Conservation (phyloP, 2,329 filamentous ascomycete species). For the Pyrenochaeta sp. region DNA sequence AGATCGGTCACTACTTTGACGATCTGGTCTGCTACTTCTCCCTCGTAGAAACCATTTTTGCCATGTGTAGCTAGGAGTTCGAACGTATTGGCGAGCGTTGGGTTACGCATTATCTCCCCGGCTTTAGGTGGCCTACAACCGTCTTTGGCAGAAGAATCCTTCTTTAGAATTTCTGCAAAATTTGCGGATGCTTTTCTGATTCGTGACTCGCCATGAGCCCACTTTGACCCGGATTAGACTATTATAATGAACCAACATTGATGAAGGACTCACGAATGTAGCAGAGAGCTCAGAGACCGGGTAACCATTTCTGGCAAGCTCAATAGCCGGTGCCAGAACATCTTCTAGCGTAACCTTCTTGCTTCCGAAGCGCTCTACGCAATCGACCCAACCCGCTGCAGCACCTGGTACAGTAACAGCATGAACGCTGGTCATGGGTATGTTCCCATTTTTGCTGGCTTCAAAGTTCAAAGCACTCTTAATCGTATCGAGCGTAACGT, state of each 20-base stretch:
- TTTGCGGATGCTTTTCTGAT: constrained; percentile 84
- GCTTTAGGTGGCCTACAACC: constrained; percentile 78
- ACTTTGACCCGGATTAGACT: constrained; percentile 62
- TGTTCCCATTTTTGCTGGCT: constrained; percentile 63
- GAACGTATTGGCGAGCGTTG: constrained; percentile 82
- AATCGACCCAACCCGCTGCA: constrained; percentile 91
- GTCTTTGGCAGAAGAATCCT: constrained; percentile 70
- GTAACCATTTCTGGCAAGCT: constrained; percentile 86
- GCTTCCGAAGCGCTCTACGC: constrained; percentile 87
- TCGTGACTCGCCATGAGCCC: constrained; percentile 69
- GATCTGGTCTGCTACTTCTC: constrained; percentile 80
- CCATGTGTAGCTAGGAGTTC: constrained; percentile 78
- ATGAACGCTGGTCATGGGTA: constrained; percentile 80
- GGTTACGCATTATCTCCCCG: constrained; percentile 91
- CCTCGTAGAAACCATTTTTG: constrained; percentile 91
- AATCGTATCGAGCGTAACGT: constrained; percentile 76
- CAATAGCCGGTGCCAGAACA: constrained; percentile 82
- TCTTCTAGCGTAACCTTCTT: constrained; percentile 80
- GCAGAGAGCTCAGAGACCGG: constrained; percentile 84
- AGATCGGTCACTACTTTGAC: constrained; percentile 78
- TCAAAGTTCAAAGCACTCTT: no score
- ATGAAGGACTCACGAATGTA: constrained; percentile 65
- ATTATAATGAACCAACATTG: background rate
- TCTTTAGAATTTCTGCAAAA: constrained; percentile 85
- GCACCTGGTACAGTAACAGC: constrained; percentile 89